Base-by-base conservation (phyloP, 2,329 filamentous ascomycete species). In the Alternaria arborescens region DNA sequence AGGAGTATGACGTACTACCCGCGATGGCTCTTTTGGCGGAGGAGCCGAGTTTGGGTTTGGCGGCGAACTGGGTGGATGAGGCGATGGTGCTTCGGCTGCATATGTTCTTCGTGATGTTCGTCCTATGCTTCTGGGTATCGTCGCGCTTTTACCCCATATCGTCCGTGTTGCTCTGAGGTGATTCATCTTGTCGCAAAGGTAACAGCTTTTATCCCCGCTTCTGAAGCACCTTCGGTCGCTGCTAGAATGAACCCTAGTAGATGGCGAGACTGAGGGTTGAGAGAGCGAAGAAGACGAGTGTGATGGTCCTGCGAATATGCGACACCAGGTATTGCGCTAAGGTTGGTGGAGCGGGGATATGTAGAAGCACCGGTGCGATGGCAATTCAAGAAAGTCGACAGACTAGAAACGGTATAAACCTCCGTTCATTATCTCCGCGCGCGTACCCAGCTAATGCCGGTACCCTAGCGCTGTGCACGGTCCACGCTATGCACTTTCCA, bases 11-110 rank as follows among this genome's bases (percentile, higher is more conserved):
- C 69, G 64, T 68, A 71, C 70, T 20, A 64, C 64, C 50, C 64
- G 57, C 36, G 71, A 72, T 41, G 70, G 67, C 40, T 63, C 51
- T 50, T 69, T 67, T 26, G 56, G 62, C 22, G 64, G 64, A 22
- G 58, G 61, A 48, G 53, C 59, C 26, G 57, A 42, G 51, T 62
- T 64, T 30, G 66, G 61, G 41, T 64, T 61, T 48, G 65, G 62
- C 18, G 62, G 62, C 43, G 48, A 66, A 32, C 28, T 44, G 32
- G 61, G 64, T 38, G 60, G 59, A 55, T 54, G 60, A 28, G 56
- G 60, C 26, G 60, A 58, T 28, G 57, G 34, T 20, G 58, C 56
- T 50, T 69, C 60, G 22, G 65, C 65, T 42, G 65, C 66, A 54
- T 71, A 68, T 30, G 40, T 61, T 48, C 67, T 62, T 52, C 58